phyloP scores from a whole-genome alignment of 2,329 filamentous ascomycete species.

The Pseudogymnoascus sp. region DNA sequence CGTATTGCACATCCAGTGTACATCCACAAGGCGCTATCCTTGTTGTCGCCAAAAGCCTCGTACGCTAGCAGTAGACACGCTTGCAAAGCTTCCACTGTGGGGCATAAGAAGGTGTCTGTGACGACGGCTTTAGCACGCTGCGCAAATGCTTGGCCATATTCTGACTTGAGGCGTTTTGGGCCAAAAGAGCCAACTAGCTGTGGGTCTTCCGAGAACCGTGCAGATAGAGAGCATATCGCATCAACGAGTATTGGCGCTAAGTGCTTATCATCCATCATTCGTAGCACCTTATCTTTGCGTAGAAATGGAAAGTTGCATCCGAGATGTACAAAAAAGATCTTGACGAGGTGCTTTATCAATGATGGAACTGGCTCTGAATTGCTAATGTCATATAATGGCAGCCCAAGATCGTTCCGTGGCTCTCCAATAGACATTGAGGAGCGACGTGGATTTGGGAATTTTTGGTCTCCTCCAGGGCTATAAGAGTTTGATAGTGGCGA shows the following conservation, averaged over 20 bases:
- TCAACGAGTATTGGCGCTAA: conserved; percentile 82
- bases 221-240: conserved; percentile 74
- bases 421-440: conserved; percentile 24
- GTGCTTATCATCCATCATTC: conserved; percentile 71
- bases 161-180: conserved; percentile 49
- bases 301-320: conserved; percentile 85
- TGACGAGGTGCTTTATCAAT: conserved; percentile 68
- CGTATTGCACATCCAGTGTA: conserved; percentile 83
- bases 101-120: conserved; percentile 75
- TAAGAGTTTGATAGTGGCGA: conserved; percentile 25
- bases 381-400: conserved; percentile 71
- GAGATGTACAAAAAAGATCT: conserved; percentile 74
- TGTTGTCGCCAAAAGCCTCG: conserved; percentile 80
- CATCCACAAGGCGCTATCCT: conserved; percentile 91
- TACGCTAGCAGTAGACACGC: conserved; percentile 80
- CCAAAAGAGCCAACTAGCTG: conserved; percentile 46
- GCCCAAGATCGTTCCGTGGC: conserved; percentile 29
- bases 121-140: conserved; percentile 77
- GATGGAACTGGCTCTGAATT: conserved; percentile 66
- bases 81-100: conserved; percentile 76
- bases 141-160: conserved; percentile 72
- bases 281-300: conserved; percentile 63
- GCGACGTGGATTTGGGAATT: conserved; percentile 17
- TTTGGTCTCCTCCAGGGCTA: conserved; percentile 18
- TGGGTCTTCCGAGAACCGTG: conserved; percentile 66